These are phyloP conservation scores for Trichoderma oligosporum DNA, from an alignment of 2,329 filamentous ascomycete genomes.

Conservation along the genomic window DNA sequence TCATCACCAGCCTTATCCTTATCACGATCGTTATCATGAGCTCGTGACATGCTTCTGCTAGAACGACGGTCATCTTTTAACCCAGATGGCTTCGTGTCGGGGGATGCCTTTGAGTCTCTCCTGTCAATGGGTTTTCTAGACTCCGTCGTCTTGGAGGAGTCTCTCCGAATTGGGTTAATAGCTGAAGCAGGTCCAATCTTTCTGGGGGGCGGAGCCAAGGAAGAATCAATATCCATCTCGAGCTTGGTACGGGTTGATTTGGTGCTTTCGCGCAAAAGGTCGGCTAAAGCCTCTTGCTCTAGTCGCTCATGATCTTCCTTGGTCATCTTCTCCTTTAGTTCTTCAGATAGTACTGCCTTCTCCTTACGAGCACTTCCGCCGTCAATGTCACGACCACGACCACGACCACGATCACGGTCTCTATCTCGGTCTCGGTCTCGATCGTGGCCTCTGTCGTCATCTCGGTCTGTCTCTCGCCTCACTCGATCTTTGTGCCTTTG, in stretches of 20 bases:
- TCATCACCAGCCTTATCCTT: conserved; percentile 29
- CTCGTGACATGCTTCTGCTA: conserved; percentile 34
- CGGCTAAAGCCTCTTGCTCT: conserved; percentile 55
- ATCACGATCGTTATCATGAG: conserved; percentile 27
- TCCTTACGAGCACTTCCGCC: conserved; percentile 34
- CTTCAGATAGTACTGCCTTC: conserved; percentile 40
- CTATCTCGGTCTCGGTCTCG: conserved; percentile 26
- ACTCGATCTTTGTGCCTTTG: conserved; percentile 39
- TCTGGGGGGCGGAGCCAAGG: conserved; percentile 53
- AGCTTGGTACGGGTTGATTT: conserved; percentile 46
- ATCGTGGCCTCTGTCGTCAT: conserved; percentile 28
- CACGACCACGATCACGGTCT: conserved; percentile 23
- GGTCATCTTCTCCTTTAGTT: conserved; percentile 52
- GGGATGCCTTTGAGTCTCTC: conserved; percentile 32
- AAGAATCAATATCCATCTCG: conserved; percentile 55
- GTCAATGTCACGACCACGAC: conserved; percentile 30
- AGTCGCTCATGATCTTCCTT: conserved; percentile 56
- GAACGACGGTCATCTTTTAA: conserved; percentile 31
- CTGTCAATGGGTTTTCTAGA: conserved; percentile 38
- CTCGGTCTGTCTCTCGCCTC: conserved; percentile 34
- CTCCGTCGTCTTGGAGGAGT: conserved; percentile 43
- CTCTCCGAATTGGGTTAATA: conserved; percentile 52
- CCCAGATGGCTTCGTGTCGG: conserved; percentile 27
- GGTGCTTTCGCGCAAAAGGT: conserved; percentile 57
- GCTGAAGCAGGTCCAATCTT: conserved; percentile 53